phyloP scores from a whole-genome alignment of 192 early-diverging fungal genomes.

The Lobulomyces angularis region DNA sequence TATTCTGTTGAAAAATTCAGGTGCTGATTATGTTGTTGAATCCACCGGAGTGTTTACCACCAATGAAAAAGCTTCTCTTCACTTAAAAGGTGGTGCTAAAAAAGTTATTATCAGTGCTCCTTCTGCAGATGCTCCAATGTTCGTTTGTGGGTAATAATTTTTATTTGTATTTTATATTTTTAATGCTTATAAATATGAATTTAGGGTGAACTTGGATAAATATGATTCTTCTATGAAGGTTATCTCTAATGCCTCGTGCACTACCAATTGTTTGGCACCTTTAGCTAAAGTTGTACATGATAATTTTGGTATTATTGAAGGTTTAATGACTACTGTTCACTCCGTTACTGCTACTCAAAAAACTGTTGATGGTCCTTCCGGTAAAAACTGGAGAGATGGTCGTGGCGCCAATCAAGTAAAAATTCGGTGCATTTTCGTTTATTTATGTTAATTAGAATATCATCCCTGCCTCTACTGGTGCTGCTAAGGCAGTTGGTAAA shows the following conservation, averaged over 20 bases:
- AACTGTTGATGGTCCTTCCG: constrained; percentile 96
- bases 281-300: constrained; percentile 94
- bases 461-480: constrained; percentile 94
- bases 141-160: constrained; percentile 49
- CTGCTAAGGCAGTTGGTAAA: constrained; percentile 98
- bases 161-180: background rate
- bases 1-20: too few relatives aligned
- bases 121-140: constrained; percentile 94
- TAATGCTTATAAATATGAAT: constrained; percentile 1
- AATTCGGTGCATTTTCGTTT: background rate
- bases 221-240: constrained; percentile 75
- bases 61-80: constrained; percentile 67
- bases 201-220: constrained; percentile 89
- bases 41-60: constrained; percentile 98
- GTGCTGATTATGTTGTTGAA: constrained; percentile 90
- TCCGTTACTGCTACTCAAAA: constrained; percentile 98
- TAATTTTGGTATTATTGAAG: constrained; percentile 90
- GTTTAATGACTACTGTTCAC: constrained; percentile 97
- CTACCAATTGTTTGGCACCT: constrained; percentile 98
- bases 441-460: constrained; percentile 57
- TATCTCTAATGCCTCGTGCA: constrained; percentile 98
- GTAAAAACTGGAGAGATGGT: constrained; percentile 94
- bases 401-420: constrained; percentile 73
- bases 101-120: constrained; percentile 98
- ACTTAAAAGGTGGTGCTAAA: constrained; percentile 90